These are phyloP conservation scores for Fusarium proliferatum DNA, from an alignment of 2,329 filamentous ascomycete species.

Conservation along the genomic window DNA sequence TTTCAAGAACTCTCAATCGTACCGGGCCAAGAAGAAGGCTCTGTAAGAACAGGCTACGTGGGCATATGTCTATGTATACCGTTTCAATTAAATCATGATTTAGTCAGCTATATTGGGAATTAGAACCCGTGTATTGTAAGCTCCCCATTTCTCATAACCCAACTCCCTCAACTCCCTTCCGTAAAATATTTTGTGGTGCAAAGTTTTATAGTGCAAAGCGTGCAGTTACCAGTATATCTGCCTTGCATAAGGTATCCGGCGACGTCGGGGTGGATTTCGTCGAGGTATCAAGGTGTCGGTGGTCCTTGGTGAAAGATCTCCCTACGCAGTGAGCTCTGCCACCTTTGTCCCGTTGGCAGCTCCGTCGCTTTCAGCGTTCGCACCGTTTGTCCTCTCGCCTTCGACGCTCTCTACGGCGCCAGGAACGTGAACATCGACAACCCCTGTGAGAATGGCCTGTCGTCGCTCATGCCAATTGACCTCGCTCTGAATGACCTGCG, in stretches of 20 bases:
- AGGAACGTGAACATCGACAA: slow-evolving; percentile 58
- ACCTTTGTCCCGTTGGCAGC: slow-evolving; percentile 15
- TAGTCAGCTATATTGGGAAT: slow-evolving; percentile 10
- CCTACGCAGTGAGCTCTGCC: slow-evolving; percentile 10
- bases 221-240: neutral
- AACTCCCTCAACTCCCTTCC: slow-evolving; percentile 44
- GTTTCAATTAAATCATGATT: slow-evolving; percentile 23
- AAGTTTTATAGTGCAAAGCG: slow-evolving; percentile 33
- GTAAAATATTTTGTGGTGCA: slow-evolving; percentile 34
- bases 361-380: slow-evolving; percentile 22
- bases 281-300: neutral
- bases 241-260: neutral
- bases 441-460: slow-evolving; percentile 63
- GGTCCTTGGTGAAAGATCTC: neutral
- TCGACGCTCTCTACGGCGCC: slow-evolving; percentile 46
- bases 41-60: slow-evolving; percentile 30
- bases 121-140: slow-evolving; percentile 11
- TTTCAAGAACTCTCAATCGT: slow-evolving; percentile 53
- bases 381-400: slow-evolving; percentile 40
- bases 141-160: slow-evolving; percentile 20
- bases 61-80: neutral
- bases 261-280: neutral
- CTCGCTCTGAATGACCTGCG: slow-evolving; percentile 76
- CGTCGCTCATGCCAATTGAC: slow-evolving; percentile 72
- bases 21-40: slow-evolving; percentile 53